These are phyloP conservation scores for Jatropha curcas DNA, from an alignment of 345 rosid species.

Conservation along the genomic window DNA sequence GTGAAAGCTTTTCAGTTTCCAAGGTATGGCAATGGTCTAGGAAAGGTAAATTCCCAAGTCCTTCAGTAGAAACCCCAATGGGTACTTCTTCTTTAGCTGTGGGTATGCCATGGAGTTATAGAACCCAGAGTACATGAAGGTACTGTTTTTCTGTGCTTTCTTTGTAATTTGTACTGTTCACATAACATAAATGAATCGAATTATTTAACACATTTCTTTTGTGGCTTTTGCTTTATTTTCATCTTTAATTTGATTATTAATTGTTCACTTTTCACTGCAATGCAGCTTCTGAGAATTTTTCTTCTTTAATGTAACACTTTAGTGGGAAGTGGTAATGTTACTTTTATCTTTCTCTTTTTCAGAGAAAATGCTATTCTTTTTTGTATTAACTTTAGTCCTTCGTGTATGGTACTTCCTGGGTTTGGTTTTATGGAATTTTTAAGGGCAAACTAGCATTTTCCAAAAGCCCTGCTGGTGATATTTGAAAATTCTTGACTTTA, in stretches of 20 bases:
- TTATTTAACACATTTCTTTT: conserved; percentile 18
- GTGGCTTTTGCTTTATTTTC: not conserved
- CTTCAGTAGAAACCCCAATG: conserved; percentile 43
- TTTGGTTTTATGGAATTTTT: not conserved
- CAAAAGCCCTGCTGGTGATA: not conserved
- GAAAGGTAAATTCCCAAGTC: conserved; percentile 52
- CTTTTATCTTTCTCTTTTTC: not conserved
- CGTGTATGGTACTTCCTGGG: not conserved
- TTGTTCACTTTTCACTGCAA: not conserved
- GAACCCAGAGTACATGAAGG: conserved; percentile 43
- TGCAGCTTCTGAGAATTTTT: not conserved
- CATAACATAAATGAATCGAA: conserved; percentile 25
- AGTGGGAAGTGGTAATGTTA: not conserved
- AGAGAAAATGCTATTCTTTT: conserved; percentile 10
- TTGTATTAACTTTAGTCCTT: not conserved
- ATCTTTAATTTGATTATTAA: not conserved
- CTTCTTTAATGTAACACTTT: conserved; percentile 7
- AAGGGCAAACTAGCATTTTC: not conserved
- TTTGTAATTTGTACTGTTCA: conserved; percentile 15
- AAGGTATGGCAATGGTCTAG: conserved; percentile 94
- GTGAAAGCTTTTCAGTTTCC: conserved; percentile 94
- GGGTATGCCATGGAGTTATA: conserved; percentile 42
- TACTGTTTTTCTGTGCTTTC: conserved; percentile 37
- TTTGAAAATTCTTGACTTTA: no score
- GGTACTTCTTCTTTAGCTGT: conserved; percentile 28